phyloP scores from a whole-genome alignment of 2,329 filamentous ascomycete genomes.

The Diaporthe ilicicola region DNA sequence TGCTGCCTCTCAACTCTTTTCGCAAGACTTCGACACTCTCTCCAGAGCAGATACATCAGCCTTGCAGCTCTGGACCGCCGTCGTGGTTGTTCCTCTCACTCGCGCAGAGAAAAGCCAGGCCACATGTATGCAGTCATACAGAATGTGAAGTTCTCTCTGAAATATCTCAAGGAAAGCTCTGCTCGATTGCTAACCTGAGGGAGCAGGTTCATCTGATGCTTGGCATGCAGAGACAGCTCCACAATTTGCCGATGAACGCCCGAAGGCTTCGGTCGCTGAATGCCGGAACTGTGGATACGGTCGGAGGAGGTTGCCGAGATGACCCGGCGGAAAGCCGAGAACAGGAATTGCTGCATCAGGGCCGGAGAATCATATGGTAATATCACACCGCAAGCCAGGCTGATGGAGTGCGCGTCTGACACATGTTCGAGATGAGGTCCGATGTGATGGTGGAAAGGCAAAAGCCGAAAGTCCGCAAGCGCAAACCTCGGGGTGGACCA shows the following conservation, averaged over 20 bases:
- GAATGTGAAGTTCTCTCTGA: neutral
- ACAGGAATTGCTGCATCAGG: neutral
- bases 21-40: neutral
- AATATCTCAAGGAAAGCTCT: neutral
- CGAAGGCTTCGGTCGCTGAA: conserved; percentile 12
- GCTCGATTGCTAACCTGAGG: neutral
- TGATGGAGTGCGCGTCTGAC: neutral
- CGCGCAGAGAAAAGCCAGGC: neutral
- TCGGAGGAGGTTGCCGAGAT: conserved; percentile 10
- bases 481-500: neutral
- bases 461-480: neutral
- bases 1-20: too few relatives aligned
- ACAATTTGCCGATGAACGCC: conserved; percentile 18
- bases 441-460: neutral
- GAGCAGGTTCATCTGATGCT: conserved; percentile 2
- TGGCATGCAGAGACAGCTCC: neutral
- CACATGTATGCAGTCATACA: neutral
- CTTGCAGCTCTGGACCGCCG: neutral
- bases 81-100: too few relatives aligned
- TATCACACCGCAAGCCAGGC: neutral
- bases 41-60: neutral
- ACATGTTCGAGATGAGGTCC: neutral
- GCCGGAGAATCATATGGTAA: neutral
- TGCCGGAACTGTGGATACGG: conserved; percentile 9
- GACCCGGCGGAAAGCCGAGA: conserved; percentile 20